A percentile compares a stretch with the other conserved stretches of the same genome.
These are phyloP conservation scores for Cryptosporidium tyzzeri DNA, from an alignment of 169 alveolate genomes.

Conservation along the genomic window DNA sequence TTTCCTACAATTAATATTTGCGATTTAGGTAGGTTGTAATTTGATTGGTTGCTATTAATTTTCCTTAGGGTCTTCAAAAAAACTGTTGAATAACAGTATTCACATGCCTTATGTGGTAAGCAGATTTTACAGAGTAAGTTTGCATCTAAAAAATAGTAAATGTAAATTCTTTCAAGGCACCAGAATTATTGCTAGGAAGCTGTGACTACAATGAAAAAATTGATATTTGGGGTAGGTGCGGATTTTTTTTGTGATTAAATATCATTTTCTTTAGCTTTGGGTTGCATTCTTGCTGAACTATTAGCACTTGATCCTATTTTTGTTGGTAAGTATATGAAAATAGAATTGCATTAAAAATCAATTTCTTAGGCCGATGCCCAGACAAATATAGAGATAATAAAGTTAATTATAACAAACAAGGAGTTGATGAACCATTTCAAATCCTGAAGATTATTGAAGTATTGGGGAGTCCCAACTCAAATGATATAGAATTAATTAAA, in stretches of 20 bases:
- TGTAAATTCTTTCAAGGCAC: conserved; percentile 50
- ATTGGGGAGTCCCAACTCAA: conserved; percentile 39
- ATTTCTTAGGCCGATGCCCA: conserved; percentile 68
- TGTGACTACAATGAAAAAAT: conserved; percentile 63
- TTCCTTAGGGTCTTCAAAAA: conserved; percentile 66
- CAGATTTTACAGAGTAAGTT: conserved; percentile 69
- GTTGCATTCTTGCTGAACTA: conserved; percentile 62
- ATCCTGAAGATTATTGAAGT: conserved; percentile 52
- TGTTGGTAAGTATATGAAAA: conserved; percentile 50
- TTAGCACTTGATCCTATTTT: conserved; percentile 59
- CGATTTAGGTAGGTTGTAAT: conserved; percentile 46
- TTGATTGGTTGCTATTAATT: neutral
- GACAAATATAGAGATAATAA: conserved; percentile 23
- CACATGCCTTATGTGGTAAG: conserved; percentile 75
- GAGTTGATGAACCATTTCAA: conserved; percentile 69
- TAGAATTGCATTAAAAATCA: neutral
- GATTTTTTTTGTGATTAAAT: neutral
- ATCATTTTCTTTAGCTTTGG: conserved; percentile 22
- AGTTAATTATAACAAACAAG: conserved; percentile 10
- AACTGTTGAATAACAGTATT: neutral
- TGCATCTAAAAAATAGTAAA: neutral
- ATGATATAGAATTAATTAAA: conserved; percentile 12
- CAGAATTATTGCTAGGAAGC: conserved; percentile 65
- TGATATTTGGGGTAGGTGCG: conserved; percentile 75
- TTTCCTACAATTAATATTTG: conserved; percentile 33